Base-by-base conservation (phyloP, 768 basidiomycete genomes). In the Xerocomus spinulosus region DNA sequence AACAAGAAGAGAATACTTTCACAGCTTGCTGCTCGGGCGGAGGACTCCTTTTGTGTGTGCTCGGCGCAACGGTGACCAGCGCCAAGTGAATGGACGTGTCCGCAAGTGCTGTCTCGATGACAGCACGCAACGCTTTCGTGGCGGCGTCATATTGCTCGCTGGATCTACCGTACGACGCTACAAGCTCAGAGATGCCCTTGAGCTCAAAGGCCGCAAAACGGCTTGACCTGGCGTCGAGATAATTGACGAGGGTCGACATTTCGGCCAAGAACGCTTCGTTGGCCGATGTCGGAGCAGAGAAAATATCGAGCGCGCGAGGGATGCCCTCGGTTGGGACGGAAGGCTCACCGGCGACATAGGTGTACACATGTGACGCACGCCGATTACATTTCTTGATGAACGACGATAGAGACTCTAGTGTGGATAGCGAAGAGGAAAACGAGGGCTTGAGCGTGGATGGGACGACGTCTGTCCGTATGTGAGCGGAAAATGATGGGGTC, bases 131-230 rank as follows among this genome's bases (percentile, higher is more conserved):
- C 10, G 72, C 67, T 18, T 66, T 62, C 5, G 69, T 66, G 1
- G 80, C 80, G 29, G 68, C 52, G 6, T 46, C 46, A 65, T 86
- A 86, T 56, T 81, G 74, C 41, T 77, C 74, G 62, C 83, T 83
- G 6, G 69, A 61, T 23, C 59, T 48, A 12, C 82, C 85, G 48
- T 77, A 68, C 7, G 62, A 62, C 13, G 64, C 51, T 23, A 77
- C 77, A 32, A 87, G 64, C 12, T 73, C 67, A 14, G 70, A 57
- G 5, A 90, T 69, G 15, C 73, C 73, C 1, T 71, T 68, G 34
- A 90, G 58, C 50, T 83, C 78, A 41, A 87, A 66, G 7, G 82
- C 83, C 24, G 80, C 83, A 53, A 90, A 90, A 9, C 69, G 61
- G 42, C 77, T 74, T 26, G 75, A 68, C 8, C 36, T 2, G 3